Percentiles rank a stretch among this genome's conserved stretches.
Conservation (phyloP, 768 basidiomycete species). For the Trametes cubensis region DNA sequence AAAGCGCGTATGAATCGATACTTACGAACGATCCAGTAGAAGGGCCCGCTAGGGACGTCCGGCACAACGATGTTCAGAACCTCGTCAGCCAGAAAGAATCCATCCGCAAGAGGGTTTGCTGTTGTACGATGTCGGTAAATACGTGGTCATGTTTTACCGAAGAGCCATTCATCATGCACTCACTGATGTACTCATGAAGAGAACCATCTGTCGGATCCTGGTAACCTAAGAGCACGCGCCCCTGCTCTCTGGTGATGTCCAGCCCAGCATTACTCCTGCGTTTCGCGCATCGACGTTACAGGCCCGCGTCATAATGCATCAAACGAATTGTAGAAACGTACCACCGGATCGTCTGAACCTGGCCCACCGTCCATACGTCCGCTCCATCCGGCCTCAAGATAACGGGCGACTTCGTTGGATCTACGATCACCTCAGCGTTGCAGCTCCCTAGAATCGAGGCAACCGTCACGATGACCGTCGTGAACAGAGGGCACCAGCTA, state of each 20-base stretch:
- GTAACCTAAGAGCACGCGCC: background rate
- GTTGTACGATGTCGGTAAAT: background rate
- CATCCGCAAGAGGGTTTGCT: constrained; percentile 46
- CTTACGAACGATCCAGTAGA: constrained; percentile 49
- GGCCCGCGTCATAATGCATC: too few relatives aligned
- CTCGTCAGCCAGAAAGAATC: constrained; percentile 43
- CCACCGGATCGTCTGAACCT: background rate
- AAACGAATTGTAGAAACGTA: background rate
- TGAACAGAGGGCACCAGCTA: background rate
- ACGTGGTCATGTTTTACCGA: too few relatives aligned
- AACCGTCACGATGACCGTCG: background rate
- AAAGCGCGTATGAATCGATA: background rate
- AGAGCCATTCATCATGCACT: background rate
- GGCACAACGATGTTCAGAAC: constrained; percentile 41
- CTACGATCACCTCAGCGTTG: background rate
- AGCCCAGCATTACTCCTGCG: background rate
- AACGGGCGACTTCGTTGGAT: background rate
- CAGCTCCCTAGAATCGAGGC: background rate
- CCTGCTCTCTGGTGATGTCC: background rate
- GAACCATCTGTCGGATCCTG: background rate
- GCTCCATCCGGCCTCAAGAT: background rate
- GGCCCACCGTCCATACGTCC: background rate
- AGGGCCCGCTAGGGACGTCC: constrained; percentile 34
- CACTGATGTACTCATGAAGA: background rate
- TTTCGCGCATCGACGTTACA: background rate